Evolutionary conservation across 139 green algal genomes (phyloP), one percentile per base, ranked within the genome.

Genomic region (Tetraselmis striata): DNA sequence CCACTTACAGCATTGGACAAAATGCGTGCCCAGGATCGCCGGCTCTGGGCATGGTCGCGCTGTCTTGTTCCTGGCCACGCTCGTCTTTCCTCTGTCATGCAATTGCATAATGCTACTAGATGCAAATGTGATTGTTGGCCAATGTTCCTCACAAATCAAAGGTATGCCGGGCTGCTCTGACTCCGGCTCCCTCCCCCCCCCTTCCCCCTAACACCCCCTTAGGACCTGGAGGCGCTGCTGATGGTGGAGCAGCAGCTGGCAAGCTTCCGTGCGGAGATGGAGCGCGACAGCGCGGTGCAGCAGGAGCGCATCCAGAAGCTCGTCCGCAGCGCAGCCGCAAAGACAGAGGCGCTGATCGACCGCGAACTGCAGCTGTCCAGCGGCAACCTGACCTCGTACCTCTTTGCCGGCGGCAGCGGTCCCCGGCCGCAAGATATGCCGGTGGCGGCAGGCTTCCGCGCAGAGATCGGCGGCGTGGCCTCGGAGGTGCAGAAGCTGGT

Each of bases 261-360:
- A 22, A 31, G 58, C 18, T 98, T 97, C 91, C 30, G 80, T 30
- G 77, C 59, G 2, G 90, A 94, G 28, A 98, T 98, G 95, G 83
- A 89, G 2, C 88, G 89, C 29, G 95, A 98, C 79, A 85, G 88
- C 2, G 76, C 80, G 31, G 88, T 91, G 11, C 94, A 97, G 89
- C 82, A 86, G 31, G 80, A 84, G 30, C 82, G 87, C 22, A 82
- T 92, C 30, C 59, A 83, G 1, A 80, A 87, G 76, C 82, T 95
- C 29, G 59, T 92, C 1, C 78, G 45, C 45, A 18, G 45, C 87
- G 91, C 82, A 31, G 82, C 88, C 0, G 90, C 91, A 30, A 78
- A 75, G 22, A 81, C 80, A 30, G 80, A 79, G 23, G 77, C 24
- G 0, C 90, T 94, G 23, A 80, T 97, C 5, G 93, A 96, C 83